Conservation (phyloP, 1,284 basidiomycete species). For the Fomitopsis schrenkii region DNA sequence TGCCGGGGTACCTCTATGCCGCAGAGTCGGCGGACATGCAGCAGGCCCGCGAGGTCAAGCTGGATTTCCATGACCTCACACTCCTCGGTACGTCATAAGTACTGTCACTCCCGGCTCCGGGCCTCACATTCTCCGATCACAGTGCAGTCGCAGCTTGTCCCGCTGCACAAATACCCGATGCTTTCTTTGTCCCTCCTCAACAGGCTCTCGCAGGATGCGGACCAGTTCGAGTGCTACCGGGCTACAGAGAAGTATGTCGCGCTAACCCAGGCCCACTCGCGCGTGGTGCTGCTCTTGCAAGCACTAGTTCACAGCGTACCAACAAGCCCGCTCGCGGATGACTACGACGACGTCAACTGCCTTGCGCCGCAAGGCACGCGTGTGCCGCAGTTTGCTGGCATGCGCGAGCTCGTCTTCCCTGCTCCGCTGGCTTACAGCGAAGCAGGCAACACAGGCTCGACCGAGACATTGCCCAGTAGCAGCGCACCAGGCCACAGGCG, state of each 20-base stretch:
- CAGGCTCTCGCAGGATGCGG: conserved; percentile 25
- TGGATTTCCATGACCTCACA: conserved; percentile 56
- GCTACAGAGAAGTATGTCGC: conserved; percentile 38
- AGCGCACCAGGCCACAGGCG: neutral
- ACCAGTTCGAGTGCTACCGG: conserved; percentile 32
- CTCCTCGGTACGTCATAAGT: conserved; percentile 49
- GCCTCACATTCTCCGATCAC: neutral
- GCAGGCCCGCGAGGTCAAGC: conserved; percentile 40
- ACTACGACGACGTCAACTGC: conserved; percentile 26
- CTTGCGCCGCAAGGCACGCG: conserved; percentile 21
- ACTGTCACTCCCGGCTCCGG: neutral
- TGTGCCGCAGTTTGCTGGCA: conserved; percentile 19
- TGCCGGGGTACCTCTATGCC: conserved; percentile 52
- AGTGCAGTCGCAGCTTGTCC: conserved; percentile 62
- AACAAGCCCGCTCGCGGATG: conserved; percentile 29
- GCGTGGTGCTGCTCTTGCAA: conserved; percentile 70
- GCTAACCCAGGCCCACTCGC: conserved; percentile 59
- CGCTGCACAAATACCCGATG: conserved; percentile 54
- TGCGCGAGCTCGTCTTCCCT: conserved; percentile 66
- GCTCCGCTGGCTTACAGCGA: conserved; percentile 47
- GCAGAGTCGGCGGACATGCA: conserved; percentile 36
- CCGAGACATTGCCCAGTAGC: neutral
- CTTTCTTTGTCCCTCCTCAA: conserved; percentile 53
- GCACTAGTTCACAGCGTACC: conserved; percentile 59
- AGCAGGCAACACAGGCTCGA: neutral